Base-by-base conservation (phyloP, 2,329 filamentous ascomycete species). In the Fusarium denticulatum region DNA sequence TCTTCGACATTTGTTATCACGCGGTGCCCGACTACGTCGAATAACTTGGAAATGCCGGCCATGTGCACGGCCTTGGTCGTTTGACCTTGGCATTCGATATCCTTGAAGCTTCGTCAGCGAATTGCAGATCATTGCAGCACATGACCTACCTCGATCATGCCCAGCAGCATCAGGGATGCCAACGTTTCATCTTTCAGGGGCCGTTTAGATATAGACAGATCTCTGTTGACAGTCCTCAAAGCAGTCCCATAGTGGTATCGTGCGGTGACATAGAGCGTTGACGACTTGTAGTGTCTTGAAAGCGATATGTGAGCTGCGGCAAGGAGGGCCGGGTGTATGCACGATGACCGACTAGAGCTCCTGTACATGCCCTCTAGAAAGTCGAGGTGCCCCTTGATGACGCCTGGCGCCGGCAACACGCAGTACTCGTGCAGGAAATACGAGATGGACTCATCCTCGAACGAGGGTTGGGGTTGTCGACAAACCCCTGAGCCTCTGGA, bases 381-480 rank as follows among this genome's bases (percentile, higher is more conserved):
- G 16, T 72, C 70, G 24, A 72, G 64, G 34, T 72, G 64, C 4
- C 70, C 70, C 6, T 47, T 40, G 20, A 66, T n/a, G 30, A 65
- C 65, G 5, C 59, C 69, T 3, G 69, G 47, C 5, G 45, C 64
- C 16, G 69, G 70, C 16, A 40, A 22, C 28, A 73, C 52, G 28
- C 64, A 56, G 30, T 73, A 69, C 32, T 73, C 70, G 9, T 66
- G 52, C 10, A 73, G 32, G 34, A 73, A 73, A 58, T 46, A 73
- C 14, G 52, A 28, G 16, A 73, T 30, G 15, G 70, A 59, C 28
- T 73, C 69, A 20, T 73, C 69, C 30, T 73, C 70, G 34, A 73
- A 73, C 16, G 70, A 73, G 24, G 70, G 70, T 49, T 73, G 65
- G 36, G 70, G 69, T 49, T 73, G 69, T n/a, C 37, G 69, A 37